A percentile compares a stretch with the other conserved stretches of the same genome.
Evolutionary conservation across 164 flowering plant genomes (phyloP).

Genomic region (Vitis labrusca): DNA sequence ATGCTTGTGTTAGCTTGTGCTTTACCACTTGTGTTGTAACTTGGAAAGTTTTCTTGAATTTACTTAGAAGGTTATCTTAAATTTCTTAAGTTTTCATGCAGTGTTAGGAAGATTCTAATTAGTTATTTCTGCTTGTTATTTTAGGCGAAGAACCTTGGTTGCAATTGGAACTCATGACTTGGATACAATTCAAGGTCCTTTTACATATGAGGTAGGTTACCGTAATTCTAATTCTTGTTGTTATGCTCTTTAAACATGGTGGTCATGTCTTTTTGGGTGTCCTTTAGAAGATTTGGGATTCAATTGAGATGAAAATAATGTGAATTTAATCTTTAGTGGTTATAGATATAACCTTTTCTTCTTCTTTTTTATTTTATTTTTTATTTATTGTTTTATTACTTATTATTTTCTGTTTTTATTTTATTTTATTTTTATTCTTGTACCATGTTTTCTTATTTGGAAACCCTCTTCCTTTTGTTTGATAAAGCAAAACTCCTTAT

Average conservation of each 20-base stretch:
- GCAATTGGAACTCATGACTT: slow-evolving; percentile 99
- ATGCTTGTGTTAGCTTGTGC: neutral
- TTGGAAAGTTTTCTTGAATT: neutral
- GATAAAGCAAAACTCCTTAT: too few species aligned
- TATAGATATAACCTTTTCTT: too few species aligned
- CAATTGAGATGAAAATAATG: too few species aligned
- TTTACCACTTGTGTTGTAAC: neutral
- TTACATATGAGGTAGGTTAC: slow-evolving; percentile 82
- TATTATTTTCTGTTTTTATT: too few species aligned
- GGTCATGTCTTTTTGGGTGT: neutral
- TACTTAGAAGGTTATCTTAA: too few species aligned
- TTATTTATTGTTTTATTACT: neutral
- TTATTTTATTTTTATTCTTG: too few species aligned
- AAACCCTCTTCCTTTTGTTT: too few species aligned
- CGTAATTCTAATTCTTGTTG: neutral
- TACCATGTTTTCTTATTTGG: too few species aligned
- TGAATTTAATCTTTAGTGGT: too few species aligned
- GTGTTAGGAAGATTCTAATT: too few species aligned
- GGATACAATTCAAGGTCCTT: slow-evolving; percentile 88
- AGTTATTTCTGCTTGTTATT: neutral
- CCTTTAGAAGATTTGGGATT: neutral
- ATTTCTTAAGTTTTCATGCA: too few species aligned
- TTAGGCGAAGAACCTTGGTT: slow-evolving; percentile 86
- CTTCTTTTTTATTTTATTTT: neutral
- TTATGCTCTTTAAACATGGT: neutral